Percentiles rank a stretch among this genome's conserved stretches.
These are phyloP conservation scores for Hypoxylon intermedium DNA, from an alignment of 495 filamentous ascomycete species.

Conservation along the genomic window DNA sequence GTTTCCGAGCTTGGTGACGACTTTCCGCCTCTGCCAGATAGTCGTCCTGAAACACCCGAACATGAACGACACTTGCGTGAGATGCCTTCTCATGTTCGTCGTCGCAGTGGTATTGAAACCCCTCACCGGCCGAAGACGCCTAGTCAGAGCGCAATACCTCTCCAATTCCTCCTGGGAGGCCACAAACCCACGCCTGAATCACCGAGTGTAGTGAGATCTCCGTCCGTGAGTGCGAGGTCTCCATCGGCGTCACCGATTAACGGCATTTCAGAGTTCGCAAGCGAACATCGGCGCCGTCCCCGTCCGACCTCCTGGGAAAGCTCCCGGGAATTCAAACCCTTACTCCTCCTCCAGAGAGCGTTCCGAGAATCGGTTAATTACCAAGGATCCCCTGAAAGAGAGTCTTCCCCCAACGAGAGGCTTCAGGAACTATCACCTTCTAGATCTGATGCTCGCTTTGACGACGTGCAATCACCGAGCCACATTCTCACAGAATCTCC, in stretches of 20 bases:
- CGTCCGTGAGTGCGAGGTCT: slow-evolving; percentile 25
- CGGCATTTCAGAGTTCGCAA: slow-evolving; percentile 36
- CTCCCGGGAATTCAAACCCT: slow-evolving; percentile 56
- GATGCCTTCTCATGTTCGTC: slow-evolving; percentile 45
- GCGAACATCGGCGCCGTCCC: slow-evolving; percentile 40
- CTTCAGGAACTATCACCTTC: slow-evolving; percentile 11
- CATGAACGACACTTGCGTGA: slow-evolving; percentile 36
- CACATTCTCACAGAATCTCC: slow-evolving; percentile 4
- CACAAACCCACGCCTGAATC: slow-evolving; percentile 54
- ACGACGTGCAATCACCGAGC: slow-evolving; percentile 4
- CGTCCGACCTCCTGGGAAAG: slow-evolving; percentile 61
- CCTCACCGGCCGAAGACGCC: slow-evolving; percentile 48
- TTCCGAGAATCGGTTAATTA: slow-evolving; percentile 23
- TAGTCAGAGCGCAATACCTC: slow-evolving; percentile 60
- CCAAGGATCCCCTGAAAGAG: slow-evolving; percentile 31
- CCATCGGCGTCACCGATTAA: slow-evolving; percentile 49
- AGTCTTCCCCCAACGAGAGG: slow-evolving; percentile 2
- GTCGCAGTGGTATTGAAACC: slow-evolving; percentile 46
- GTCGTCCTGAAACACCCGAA: slow-evolving; percentile 56
- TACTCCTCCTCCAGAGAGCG: slow-evolving; percentile 55
- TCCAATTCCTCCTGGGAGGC: slow-evolving; percentile 53
- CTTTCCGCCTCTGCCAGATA: slow-evolving; percentile 59
- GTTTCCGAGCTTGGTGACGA: slow-evolving; percentile 39
- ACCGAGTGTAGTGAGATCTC: slow-evolving; percentile 42
- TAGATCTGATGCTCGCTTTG: slow-evolving; percentile 11